Conservation (phyloP, 2,329 filamentous ascomycete species). For the Xylariaceae sp. region DNA sequence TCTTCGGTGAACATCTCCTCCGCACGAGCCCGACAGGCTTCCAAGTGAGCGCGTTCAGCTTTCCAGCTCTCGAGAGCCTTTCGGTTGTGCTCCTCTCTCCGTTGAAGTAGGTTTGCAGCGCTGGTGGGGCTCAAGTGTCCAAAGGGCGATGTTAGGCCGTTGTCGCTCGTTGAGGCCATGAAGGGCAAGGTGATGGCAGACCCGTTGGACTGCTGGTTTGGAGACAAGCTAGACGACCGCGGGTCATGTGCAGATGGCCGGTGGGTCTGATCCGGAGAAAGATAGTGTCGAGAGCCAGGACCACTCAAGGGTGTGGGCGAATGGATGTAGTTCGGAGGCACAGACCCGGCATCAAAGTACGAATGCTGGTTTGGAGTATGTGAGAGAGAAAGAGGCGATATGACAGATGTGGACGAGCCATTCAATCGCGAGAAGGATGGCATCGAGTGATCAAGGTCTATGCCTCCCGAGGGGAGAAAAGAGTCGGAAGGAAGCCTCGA, state of each 20-base stretch:
- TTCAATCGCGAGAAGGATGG: slow-evolving; percentile 23
- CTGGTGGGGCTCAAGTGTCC: slow-evolving; percentile 20
- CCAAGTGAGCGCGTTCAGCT: slow-evolving; percentile 50
- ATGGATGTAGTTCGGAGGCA: slow-evolving; percentile 19
- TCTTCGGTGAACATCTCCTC: slow-evolving; percentile 56
- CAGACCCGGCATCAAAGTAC: slow-evolving; percentile 35
- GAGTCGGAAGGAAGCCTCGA: slow-evolving; percentile 40
- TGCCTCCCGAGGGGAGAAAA: slow-evolving; percentile 38
- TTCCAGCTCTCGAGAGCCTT: slow-evolving; percentile 46
- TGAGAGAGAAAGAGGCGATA: slow-evolving; percentile 39
- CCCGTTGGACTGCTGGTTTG: slow-evolving; percentile 19
- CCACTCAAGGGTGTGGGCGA: slow-evolving; percentile 19
- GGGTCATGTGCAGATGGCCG: slow-evolving; percentile 20
- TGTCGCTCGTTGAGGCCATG: slow-evolving; percentile 12
- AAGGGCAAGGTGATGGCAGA: slow-evolving; percentile 23
- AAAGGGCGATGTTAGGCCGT: slow-evolving; percentile 16
- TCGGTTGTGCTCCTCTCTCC: slow-evolving; percentile 26
- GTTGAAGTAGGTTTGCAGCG: slow-evolving; percentile 22
- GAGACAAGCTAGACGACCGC: slow-evolving; percentile 32
- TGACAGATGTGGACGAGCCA: slow-evolving; percentile 32
- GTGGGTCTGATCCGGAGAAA: slow-evolving; percentile 22
- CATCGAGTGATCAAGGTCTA: slow-evolving; percentile 32
- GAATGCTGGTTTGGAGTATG: slow-evolving; percentile 31
- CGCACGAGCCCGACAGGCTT: slow-evolving; percentile 49
- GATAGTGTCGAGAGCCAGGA: slow-evolving; percentile 21